Percentiles rank a stretch among this genome's conserved stretches.
Evolutionary conservation across 192 early-diverging fungal genomes (phyloP).

Genomic region (Gamsiella multidivaricata): DNA sequence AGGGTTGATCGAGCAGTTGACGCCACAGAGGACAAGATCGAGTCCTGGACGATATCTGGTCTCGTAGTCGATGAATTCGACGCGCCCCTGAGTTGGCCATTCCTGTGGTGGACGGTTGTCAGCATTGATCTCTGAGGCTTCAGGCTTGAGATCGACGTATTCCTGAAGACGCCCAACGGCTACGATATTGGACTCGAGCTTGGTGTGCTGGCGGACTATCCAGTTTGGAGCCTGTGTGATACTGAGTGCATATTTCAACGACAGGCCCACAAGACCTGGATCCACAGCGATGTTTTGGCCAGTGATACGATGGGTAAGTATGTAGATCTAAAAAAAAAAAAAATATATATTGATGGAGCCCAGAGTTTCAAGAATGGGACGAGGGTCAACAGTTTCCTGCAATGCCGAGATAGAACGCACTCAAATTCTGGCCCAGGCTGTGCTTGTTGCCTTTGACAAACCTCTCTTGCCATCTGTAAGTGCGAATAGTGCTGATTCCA

Average conservation of each 20-base stretch:
- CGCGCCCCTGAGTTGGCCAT: too few species aligned
- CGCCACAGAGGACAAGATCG: constrained; percentile 76
- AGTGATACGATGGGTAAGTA: constrained; percentile 78
- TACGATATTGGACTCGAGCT: constrained; percentile 75
- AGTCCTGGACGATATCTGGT: too few species aligned
- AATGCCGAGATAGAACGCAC: constrained; percentile 79
- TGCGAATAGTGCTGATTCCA: constrained; percentile 81
- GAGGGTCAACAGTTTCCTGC: constrained; percentile 75
- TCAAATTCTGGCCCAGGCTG: constrained; percentile 78
- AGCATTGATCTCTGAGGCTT: too few species aligned
- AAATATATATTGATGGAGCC: too few species aligned
- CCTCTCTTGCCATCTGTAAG: constrained; percentile 64
- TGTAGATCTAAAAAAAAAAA: constrained; percentile 83
- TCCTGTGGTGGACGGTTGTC: too few species aligned
- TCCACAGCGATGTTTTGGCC: too few species aligned
- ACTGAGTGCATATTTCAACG: too few species aligned
- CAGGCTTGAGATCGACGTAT: constrained; percentile 84
- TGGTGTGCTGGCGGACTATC: too few species aligned
- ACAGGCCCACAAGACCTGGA: too few species aligned
- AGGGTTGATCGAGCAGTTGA: constrained; percentile 29
- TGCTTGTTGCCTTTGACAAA: constrained; percentile 76
- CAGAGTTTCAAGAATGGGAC: too few species aligned
- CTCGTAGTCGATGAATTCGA: too few species aligned
- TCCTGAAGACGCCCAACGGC: constrained; percentile 80
- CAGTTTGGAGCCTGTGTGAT: too few species aligned